These are phyloP conservation scores for Lodderomyces jiufengensis DNA, from an alignment of 1,139 yeast species.

Conservation along the genomic window DNA sequence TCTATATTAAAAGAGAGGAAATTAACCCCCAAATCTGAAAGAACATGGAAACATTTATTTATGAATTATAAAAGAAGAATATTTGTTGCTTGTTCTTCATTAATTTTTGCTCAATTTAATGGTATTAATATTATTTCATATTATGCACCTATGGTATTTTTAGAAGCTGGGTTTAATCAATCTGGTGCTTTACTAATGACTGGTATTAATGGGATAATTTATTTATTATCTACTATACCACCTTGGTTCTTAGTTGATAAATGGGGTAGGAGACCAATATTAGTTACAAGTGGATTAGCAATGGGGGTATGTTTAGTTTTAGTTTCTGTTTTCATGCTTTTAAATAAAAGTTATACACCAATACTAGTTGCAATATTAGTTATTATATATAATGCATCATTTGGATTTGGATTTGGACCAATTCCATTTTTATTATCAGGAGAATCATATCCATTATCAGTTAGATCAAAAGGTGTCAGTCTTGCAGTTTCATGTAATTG, in stretches of 20 bases:
- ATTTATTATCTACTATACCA: constrained; percentile 45
- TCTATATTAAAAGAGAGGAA: constrained; percentile 55
- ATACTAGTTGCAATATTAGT: constrained; percentile 47
- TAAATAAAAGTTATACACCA: constrained; percentile 39
- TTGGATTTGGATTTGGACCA: constrained; percentile 59
- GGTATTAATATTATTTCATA: constrained; percentile 55
- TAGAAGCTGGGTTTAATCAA: constrained; percentile 50
- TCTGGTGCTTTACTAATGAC: constrained; percentile 51
- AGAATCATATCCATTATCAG: constrained; percentile 51
- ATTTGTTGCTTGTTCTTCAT: constrained; percentile 47
- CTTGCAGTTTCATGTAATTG: constrained; percentile 54
- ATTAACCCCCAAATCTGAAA: constrained; percentile 36
- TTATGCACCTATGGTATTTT: constrained; percentile 55
- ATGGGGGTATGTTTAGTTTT: constrained; percentile 45
- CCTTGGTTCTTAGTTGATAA: constrained; percentile 55
- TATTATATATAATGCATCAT: constrained; percentile 48
- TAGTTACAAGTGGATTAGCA: constrained; percentile 45
- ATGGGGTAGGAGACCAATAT: constrained; percentile 53
- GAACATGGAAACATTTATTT: constrained; percentile 46
- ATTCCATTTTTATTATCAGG: constrained; percentile 54
- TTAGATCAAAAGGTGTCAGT: constrained; percentile 54
- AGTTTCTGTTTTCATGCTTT: constrained; percentile 39
- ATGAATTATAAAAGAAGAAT: constrained; percentile 36
- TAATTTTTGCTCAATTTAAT: constrained; percentile 54
- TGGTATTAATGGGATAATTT: constrained; percentile 49